phyloP scores from a whole-genome alignment of 2,329 filamentous ascomycete species.

The Aureobasidium uvarum region DNA sequence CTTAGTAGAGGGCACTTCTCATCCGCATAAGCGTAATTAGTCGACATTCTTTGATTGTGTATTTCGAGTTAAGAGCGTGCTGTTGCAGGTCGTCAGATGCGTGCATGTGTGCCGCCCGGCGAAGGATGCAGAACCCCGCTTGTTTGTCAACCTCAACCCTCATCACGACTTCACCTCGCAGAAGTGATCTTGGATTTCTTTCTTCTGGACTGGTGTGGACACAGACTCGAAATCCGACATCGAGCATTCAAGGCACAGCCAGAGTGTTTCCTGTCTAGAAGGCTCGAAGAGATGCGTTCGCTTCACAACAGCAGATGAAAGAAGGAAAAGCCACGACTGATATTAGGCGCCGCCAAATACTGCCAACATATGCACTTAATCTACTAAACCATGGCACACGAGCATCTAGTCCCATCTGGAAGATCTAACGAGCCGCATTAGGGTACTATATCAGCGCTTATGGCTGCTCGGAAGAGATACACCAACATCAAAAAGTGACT shows the following conservation, averaged over 20 bases:
- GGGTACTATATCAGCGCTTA: constrained; percentile 7
- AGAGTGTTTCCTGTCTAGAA: not conserved
- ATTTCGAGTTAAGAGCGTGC: not conserved
- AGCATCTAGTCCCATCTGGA: constrained; percentile 14
- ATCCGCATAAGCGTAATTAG: constrained; percentile 22
- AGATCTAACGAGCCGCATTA: constrained; percentile 14
- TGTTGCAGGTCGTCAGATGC: not conserved
- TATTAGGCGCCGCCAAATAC: constrained; percentile 16
- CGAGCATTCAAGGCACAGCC: not conserved
- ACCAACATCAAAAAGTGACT: not conserved
- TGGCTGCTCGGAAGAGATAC: not conserved
- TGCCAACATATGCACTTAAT: constrained; percentile 17
- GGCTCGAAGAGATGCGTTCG: not conserved
- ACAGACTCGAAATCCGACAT: not conserved
- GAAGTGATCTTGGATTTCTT: too few relatives aligned
- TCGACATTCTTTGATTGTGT: constrained; percentile 14
- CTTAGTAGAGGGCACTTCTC: constrained; percentile 4
- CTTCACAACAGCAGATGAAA: not conserved
- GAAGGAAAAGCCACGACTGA: not conserved
- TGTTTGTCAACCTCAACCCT: constrained; percentile 11
- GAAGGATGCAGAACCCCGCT: constrained; percentile 8
- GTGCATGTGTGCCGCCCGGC: not conserved
- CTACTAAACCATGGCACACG: not conserved
- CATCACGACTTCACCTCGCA: not conserved
- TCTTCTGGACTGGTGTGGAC: not conserved